These are phyloP conservation scores for Phytopythium mirpurense DNA, from an alignment of 352 stramenopile genomes.

Conservation along the genomic window DNA sequence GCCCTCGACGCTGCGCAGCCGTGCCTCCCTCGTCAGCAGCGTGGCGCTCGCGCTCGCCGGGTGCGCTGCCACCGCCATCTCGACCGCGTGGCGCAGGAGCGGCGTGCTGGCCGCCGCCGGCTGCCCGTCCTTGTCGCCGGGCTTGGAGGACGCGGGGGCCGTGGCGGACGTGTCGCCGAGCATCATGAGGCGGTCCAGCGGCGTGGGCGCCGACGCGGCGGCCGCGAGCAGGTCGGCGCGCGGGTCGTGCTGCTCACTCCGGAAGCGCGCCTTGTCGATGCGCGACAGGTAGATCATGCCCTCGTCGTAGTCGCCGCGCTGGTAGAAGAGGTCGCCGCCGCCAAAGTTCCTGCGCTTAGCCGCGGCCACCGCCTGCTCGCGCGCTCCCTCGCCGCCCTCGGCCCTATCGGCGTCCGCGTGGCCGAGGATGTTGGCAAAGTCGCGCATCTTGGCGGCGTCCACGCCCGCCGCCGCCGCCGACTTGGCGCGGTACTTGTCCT, in stretches of 20 bases:
- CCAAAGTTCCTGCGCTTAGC: conserved; percentile 41
- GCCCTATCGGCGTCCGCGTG: conserved; percentile 3
- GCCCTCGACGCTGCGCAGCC: conserved; percentile 69
- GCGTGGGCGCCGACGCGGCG: conserved; percentile 31
- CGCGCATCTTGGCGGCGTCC: conserved; percentile 31
- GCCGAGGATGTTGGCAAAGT: conserved; percentile 60
- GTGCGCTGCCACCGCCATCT: conserved; percentile 9
- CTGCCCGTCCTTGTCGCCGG: conserved; percentile 15
- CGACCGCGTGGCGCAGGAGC: conserved; percentile 24
- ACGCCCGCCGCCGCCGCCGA: conserved; percentile 12
- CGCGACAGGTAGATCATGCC: conserved; percentile 83
- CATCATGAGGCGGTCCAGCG: conserved; percentile 40
- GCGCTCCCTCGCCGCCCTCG: conserved; percentile 10
- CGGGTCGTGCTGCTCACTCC: conserved; percentile 46
- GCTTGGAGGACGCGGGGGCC: conserved; percentile 5
- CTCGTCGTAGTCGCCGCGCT: conserved; percentile 81
- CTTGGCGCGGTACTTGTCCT: conserved; percentile 70
- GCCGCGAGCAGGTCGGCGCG: conserved; percentile 48
- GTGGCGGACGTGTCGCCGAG: conserved; percentile 8
- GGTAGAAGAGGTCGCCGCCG: conserved; percentile 75
- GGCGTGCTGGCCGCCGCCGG: conserved; percentile 7
- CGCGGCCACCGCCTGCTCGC: conserved; percentile 21
- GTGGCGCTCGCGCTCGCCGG: conserved; percentile 9
- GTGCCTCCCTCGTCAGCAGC: conserved; percentile 57
- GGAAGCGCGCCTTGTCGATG: conserved; percentile 67